phyloP scores from a whole-genome alignment of 2,329 filamentous ascomycete genomes.

The Penicillium sp. region DNA sequence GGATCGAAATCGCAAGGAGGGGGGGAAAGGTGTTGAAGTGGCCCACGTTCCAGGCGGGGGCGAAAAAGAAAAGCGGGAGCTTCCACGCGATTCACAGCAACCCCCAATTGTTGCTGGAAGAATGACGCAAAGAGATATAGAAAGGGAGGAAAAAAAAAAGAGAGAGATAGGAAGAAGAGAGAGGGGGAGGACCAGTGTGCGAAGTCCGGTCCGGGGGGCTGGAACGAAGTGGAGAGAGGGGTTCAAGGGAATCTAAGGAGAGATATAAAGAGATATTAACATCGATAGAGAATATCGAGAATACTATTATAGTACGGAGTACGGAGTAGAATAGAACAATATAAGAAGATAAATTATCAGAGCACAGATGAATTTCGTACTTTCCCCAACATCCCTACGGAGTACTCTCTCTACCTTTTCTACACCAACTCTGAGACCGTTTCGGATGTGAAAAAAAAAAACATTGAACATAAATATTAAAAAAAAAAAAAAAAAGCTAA shows the following conservation, averaged over 20 bases:
- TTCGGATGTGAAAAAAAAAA: background rate
- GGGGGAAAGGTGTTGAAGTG: conserved; percentile 10
- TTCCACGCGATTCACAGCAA: conserved; percentile 7
- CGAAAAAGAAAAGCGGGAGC: conserved; percentile 10
- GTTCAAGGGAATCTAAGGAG: background rate
- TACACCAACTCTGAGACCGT: background rate
- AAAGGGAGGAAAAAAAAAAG: background rate
- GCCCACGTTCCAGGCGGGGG: conserved; percentile 15
- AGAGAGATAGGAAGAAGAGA: conserved; percentile 6
- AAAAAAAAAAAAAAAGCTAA: background rate
- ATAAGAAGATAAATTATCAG: background rate
- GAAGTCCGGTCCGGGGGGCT: conserved; percentile 21
- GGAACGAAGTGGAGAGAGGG: conserved; percentile 20
- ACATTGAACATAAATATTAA: too few species aligned
- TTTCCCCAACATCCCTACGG: background rate
- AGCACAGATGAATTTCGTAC: background rate
- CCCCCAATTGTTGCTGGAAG: conserved; percentile 4
- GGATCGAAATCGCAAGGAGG: conserved; percentile 3
- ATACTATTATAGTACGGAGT: too few species aligned
- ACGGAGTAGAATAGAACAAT: background rate
- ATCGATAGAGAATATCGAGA: too few species aligned
- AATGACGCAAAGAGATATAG: background rate
- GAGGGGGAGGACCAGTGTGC: conserved; percentile 13
- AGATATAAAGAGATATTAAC: background rate
- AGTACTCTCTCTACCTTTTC: background rate